Base-by-base conservation (phyloP, 805 yeast species). In the Cyberlindnera bimundalis region DNA sequence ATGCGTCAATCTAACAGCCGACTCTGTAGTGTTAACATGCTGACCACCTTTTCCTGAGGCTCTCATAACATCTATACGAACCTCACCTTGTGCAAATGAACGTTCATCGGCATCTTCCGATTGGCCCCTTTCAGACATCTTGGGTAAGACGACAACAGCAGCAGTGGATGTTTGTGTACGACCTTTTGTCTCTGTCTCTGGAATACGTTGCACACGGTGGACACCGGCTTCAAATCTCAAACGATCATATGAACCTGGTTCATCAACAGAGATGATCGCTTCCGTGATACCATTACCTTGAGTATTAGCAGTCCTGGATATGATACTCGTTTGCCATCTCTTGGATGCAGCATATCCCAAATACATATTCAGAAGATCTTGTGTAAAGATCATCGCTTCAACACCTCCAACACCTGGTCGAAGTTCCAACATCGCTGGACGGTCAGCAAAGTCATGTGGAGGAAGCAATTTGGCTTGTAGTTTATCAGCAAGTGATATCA, bases 11-110 rank as follows among this genome's bases (percentile, higher is more conserved):
- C 99, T 73, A 12, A 93, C 98, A 0, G 99, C 99, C 1, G 96
- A 88, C 58, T 91, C 98, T 0, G 98, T 93, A 12, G 96, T 91
- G 59, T 91, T 91, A 27, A 91, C 99, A 58, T 91, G 98, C 66
- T 91, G 99, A 0, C 99, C 99, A 42, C 99, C 99, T 48, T 93
- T 84, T 3, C 99, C 99, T 41, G 96, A 80, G 1, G 98, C 87
- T 51, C 99, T 73, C 96, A 91, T 93, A n/a, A 93, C 89, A 59
- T 93, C 99, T 4, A 93, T 79, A 42, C 96, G 73, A 17, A 93
- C 79, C 54, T 93, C 99, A 3, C 85, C 95, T 0, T 90, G 86
- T 15, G 78, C 79, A 61, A 93, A 88, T 42, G 76, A 76, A 30
- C 91, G 66, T 53, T 84, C 91, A 34, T 70, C 75, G 2, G 73